Conservation (phyloP, 768 basidiomycete genomes). For the Tulasnella sp. region DNA sequence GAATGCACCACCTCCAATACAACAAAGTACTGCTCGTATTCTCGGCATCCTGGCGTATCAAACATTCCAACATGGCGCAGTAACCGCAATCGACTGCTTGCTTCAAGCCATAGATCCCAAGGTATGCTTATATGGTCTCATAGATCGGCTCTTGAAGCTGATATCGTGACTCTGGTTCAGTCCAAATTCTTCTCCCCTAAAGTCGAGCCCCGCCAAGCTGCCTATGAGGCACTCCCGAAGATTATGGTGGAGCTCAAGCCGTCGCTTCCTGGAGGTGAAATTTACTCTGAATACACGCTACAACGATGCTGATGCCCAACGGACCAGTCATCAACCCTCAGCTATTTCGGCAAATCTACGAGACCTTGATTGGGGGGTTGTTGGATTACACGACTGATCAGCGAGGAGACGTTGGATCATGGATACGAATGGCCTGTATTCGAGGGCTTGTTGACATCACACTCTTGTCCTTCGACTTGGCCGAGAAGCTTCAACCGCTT, state of each 20-base stretch:
- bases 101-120: slow-evolving; percentile 54
- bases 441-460: slow-evolving; percentile 56
- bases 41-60: slow-evolving; percentile 67
- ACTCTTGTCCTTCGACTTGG: slow-evolving; percentile 45
- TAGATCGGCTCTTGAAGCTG: not conserved
- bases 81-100: slow-evolving; percentile 55
- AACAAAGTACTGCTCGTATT: slow-evolving; percentile 69
- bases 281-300: not conserved
- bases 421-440: slow-evolving; percentile 80
- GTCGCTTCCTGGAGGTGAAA: slow-evolving; percentile 24
- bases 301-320: slow-evolving; percentile 25
- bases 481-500: slow-evolving; percentile 42
- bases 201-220: slow-evolving; percentile 59
- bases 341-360: slow-evolving; percentile 48
- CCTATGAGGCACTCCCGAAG: slow-evolving; percentile 32
- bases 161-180: slow-evolving; percentile 32
- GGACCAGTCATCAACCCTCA: slow-evolving; percentile 49
- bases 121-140: slow-evolving; percentile 37
- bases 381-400: slow-evolving; percentile 91
- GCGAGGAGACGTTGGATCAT: slow-evolving; percentile 94
- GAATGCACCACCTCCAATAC: slow-evolving; percentile 48
- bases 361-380: slow-evolving; percentile 59
- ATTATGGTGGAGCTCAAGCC: slow-evolving; percentile 25
- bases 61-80: slow-evolving; percentile 50
- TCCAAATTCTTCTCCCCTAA: slow-evolving; percentile 39